Evolutionary conservation across 331 rosid species (phyloP).

Genomic region (Malus hybrid): DNA sequence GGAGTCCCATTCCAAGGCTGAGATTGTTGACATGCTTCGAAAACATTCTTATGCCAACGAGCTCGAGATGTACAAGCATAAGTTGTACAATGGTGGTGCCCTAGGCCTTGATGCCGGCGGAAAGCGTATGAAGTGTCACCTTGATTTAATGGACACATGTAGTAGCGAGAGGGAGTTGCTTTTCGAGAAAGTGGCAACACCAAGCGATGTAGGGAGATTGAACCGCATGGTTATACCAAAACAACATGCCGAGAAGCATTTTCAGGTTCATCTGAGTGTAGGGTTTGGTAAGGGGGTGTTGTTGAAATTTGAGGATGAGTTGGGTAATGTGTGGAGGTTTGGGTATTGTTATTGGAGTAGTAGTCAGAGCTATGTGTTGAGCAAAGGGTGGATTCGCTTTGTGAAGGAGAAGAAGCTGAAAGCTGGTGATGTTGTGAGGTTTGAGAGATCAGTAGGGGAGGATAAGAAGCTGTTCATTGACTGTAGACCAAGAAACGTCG

Average conservation of each 20-base stretch:
- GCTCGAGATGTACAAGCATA: conserved; percentile 14
- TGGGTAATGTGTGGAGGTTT: conserved; percentile 23
- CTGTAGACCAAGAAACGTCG: neutral
- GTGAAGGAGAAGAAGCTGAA: conserved; percentile 26
- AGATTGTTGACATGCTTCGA: conserved; percentile 26
- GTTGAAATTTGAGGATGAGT: conserved; percentile 10
- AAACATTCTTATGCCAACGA: conserved; percentile 15
- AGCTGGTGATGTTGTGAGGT: conserved; percentile 18
- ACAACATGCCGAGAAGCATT: conserved; percentile 22
- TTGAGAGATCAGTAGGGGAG: conserved; percentile 7
- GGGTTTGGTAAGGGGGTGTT: neutral
- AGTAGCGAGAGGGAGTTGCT: neutral
- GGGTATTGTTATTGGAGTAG: conserved; percentile 28
- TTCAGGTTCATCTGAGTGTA: neutral
- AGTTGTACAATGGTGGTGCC: neutral
- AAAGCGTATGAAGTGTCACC: neutral
- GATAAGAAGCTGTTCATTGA: conserved; percentile 12
- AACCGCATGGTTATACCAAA: conserved; percentile 22
- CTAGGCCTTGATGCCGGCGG: neutral
- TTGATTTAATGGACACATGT: neutral
- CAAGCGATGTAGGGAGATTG: conserved; percentile 26
- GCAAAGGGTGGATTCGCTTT: conserved; percentile 23
- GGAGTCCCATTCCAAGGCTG: conserved; percentile 22
- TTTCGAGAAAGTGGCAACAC: conserved; percentile 22
- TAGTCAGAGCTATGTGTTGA: conserved; percentile 24